Base-by-base conservation (phyloP, 257 asterid species). In the Jacaranda mimosifolia region DNA sequence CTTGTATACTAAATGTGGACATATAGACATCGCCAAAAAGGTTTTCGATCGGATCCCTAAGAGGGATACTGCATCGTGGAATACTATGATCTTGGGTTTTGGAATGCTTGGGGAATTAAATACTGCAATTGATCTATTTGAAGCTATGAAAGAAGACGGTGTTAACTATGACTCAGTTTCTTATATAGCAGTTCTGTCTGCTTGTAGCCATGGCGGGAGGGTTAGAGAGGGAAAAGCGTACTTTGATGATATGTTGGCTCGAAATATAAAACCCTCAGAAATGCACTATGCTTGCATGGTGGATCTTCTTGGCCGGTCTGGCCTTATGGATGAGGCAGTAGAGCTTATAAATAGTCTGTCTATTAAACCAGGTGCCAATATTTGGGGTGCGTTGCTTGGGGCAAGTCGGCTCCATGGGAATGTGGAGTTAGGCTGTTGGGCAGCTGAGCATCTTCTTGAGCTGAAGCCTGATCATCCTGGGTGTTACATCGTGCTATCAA, bases 241-340 rank as follows among this genome's bases (percentile, higher is more conserved):
- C 82, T 90, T 92, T 26, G 77, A 68, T 36, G 88, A 84, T 64
- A 87, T 92, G 97, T 48, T 85, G 83, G 89, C 81, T 58, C 80
- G 15, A 19, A 77, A 81, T 48, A 80, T 92, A 68, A 70, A 84
- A n/a, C 95, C 95, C 26, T 81, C 94, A 0, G 91, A 88, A 19
- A 89, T 78, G 89, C 97, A 92, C 56, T 92, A 92, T 40, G 93
- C 97, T 13, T 89, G 96, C 85, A 91, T 92, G 94, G 95, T 92
- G 64, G 95, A 92, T 79, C 90, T 92, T 79, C 89, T 92, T 76
- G 94, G 97, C 26, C 91, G 97, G 3, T 83, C 87, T 7, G 95
- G 97, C 53, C 92, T 84, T 53, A 74, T 93, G 81, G 82, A 80
- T 6, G 94, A 93, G 75, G 91, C 91, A 0, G 79, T 87, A 7